Evolutionary conservation across 1,284 basidiomycete species (phyloP).

Genomic region (Sporisorium iseilematis-ciliati): DNA sequence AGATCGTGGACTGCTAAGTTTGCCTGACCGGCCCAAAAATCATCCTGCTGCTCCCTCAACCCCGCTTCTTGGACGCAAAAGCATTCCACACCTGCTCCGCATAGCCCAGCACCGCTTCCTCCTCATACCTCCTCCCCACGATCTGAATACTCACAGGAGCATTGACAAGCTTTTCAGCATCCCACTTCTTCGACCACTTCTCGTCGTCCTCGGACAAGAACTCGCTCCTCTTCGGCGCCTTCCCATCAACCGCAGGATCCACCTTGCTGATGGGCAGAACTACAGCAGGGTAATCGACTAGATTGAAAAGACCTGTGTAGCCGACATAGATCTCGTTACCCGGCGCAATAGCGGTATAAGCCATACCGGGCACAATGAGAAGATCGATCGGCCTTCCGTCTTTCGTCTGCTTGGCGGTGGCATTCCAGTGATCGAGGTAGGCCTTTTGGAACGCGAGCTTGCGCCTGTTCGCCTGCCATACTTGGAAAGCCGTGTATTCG

Average conservation of each 20-base stretch:
- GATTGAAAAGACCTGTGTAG: constrained; percentile 74
- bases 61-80: constrained; percentile 15
- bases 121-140: constrained; percentile 78
- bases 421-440: constrained; percentile 76
- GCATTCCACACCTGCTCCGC: constrained; percentile 45
- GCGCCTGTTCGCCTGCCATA: constrained; percentile 73
- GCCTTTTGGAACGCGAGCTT: constrained; percentile 72
- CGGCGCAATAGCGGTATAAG: constrained; percentile 74
- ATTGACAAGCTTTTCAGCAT: constrained; percentile 72
- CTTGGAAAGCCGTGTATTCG: constrained; percentile 72
- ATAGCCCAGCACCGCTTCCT: constrained; percentile 77
- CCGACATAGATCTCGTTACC: constrained; percentile 71
- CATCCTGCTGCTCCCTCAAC: too few relatives aligned
- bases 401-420: constrained; percentile 71
- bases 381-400: constrained; percentile 76
- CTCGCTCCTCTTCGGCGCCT: constrained; percentile 72
- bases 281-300: constrained; percentile 78
- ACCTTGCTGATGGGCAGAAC: constrained; percentile 74
- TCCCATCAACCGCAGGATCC: constrained; percentile 73
- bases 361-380: constrained; percentile 75
- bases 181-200: constrained; percentile 55
- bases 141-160: constrained; percentile 80
- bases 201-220: constrained; percentile 55
- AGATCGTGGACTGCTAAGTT: constrained; percentile 7
- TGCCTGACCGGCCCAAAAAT: too few relatives aligned